A percentile compares a stretch with the other conserved stretches of the same genome.
Evolutionary conservation across 1,284 basidiomycete species (phyloP).

Genomic region (Puccinia novopanici): DNA sequence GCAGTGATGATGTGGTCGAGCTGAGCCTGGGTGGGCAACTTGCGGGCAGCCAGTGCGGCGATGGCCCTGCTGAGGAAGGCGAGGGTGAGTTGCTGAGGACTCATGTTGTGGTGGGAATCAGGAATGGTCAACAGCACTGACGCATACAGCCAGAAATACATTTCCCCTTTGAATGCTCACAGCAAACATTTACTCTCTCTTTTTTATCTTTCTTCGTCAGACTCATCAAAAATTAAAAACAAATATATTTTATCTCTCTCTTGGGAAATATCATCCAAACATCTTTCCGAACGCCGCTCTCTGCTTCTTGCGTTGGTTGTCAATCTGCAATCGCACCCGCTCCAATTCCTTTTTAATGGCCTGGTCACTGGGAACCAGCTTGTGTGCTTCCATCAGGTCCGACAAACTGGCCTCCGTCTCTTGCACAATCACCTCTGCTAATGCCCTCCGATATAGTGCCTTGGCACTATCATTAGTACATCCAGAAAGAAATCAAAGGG

Average conservation of each 20-base stretch:
- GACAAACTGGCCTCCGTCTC: conserved; percentile 56
- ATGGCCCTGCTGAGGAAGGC: conserved; percentile 4
- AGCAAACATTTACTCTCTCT: too few species aligned
- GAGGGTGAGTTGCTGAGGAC: not conserved
- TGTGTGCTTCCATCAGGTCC: conserved; percentile 55
- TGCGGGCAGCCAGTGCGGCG: conserved; percentile 7
- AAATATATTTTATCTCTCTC: too few species aligned
- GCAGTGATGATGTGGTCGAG: conserved; percentile 12
- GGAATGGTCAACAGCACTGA: too few species aligned
- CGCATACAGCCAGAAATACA: too few species aligned
- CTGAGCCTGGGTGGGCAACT: conserved; percentile 41
- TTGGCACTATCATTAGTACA: conserved; percentile 17
- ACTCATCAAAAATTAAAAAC: too few species aligned
- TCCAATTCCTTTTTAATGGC: conserved; percentile 56
- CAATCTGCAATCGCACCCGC: conserved; percentile 52
- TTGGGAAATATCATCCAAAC: conserved; percentile 54
- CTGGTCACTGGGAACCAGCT: conserved; percentile 56
- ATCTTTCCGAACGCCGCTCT: conserved; percentile 58
- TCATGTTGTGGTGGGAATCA: not conserved
- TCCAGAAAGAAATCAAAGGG: not conserved
- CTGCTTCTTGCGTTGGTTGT: conserved; percentile 55
- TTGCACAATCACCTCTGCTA: conserved; percentile 52
- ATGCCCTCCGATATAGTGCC: conserved; percentile 39
- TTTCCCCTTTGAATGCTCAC: too few species aligned
- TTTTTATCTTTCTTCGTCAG: too few species aligned